Percentiles rank a stretch among this genome's conserved stretches.
Evolutionary conservation across 2,329 filamentous ascomycete species (phyloP).

Genomic region (Penicillium expansum): DNA sequence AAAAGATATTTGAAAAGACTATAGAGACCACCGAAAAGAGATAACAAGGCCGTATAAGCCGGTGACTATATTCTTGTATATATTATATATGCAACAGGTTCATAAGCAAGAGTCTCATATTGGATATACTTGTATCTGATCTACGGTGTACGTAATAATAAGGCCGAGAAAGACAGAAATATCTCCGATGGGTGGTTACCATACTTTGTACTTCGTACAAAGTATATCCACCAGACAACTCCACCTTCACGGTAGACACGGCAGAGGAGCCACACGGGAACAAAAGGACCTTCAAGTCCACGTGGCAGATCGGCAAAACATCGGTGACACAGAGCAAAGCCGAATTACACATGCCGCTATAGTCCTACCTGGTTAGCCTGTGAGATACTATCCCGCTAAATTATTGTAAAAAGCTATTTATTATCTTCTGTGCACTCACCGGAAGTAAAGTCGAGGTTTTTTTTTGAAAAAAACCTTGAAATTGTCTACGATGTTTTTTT

Average conservation of each 20-base stretch:
- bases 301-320: conserved; percentile 10
- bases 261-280: conserved; percentile 6
- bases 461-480: too few relatives aligned
- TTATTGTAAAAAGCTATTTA: background rate
- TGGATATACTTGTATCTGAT: background rate
- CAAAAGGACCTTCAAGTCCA: conserved; percentile 4
- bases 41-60: background rate
- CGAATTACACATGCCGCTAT: background rate
- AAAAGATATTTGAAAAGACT: too few relatives aligned
- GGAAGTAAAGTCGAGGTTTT: background rate
- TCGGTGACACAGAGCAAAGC: background rate
- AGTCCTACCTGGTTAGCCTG: background rate
- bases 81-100: background rate
- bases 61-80: background rate
- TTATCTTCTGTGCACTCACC: background rate
- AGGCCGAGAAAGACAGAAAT: background rate
- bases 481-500: background rate
- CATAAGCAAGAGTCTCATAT: background rate
- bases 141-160: background rate
- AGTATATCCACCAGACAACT: background rate
- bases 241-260: conserved; percentile 9
- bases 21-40: background rate
- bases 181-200: background rate
- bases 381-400: background rate
- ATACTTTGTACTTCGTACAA: background rate